Conservation (phyloP, 257 asterid genomes). For the Solanum pinnatisectum region DNA sequence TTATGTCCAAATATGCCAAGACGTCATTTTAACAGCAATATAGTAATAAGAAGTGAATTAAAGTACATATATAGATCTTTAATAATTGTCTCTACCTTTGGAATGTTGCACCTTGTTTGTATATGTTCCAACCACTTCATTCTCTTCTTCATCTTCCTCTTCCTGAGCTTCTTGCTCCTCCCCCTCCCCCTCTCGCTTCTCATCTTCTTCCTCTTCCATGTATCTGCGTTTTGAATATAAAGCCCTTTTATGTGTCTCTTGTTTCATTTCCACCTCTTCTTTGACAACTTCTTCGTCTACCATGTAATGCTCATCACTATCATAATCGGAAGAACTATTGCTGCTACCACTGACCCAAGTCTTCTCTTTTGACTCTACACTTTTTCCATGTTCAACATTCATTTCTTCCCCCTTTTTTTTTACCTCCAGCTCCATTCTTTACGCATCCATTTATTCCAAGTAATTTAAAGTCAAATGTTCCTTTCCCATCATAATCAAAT, state of each 20-base stretch:
- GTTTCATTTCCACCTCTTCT: not conserved
- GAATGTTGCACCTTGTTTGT: not conserved
- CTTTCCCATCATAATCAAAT: not conserved
- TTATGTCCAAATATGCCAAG: not conserved
- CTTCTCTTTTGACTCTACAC: not conserved
- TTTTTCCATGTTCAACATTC: not conserved
- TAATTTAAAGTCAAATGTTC: not conserved
- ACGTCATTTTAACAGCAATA: not conserved
- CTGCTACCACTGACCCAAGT: not conserved
- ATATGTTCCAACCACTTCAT: not conserved
- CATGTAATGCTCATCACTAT: not conserved
- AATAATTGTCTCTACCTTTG: not conserved
- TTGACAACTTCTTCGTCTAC: not conserved
- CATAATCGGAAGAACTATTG: not conserved
- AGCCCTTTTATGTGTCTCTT: not conserved
- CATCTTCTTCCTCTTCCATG: not conserved
- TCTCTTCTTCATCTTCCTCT: not conserved
- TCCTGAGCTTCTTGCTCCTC: not conserved
- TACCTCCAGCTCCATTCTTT: not conserved
- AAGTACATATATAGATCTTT: not conserved
- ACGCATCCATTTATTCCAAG: not conserved
- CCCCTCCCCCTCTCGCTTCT: not conserved
- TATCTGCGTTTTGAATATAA: not conserved
- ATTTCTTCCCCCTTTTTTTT: not conserved
- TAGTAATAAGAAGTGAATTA: not conserved